phyloP scores from a whole-genome alignment of 148 eudicot species.

The Chenopodium quinoa region DNA sequence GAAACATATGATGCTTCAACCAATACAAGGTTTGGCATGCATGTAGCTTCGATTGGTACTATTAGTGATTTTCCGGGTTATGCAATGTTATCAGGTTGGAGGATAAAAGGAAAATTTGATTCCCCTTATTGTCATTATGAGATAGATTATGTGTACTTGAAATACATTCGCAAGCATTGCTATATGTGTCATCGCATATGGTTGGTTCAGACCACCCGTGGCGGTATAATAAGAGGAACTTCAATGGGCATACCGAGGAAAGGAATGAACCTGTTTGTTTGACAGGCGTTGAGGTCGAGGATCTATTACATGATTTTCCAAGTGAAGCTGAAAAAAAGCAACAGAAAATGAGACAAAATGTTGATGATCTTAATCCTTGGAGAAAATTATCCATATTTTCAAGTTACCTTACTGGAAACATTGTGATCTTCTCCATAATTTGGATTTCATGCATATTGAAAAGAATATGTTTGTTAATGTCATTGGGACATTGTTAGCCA shows the following conservation, averaged over 20 bases:
- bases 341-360: not conserved
- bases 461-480: not conserved
- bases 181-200: slow-evolving; percentile 4
- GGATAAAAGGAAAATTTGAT: not conserved
- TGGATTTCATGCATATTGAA: slow-evolving; percentile 6
- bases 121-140: slow-evolving; percentile 11
- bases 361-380: not conserved
- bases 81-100: not conserved
- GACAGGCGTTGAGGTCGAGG: not conserved
- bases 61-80: too few species aligned
- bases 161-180: not conserved
- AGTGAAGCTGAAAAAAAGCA: not conserved
- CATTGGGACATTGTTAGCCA: not conserved
- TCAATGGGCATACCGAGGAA: not conserved
- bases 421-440: not conserved
- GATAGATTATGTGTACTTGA: not conserved
- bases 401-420: not conserved
- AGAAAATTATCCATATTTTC: not conserved
- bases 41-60: not conserved
- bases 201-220: not conserved
- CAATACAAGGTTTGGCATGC: not conserved
- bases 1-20: slow-evolving; percentile 13
- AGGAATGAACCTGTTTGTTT: not conserved
- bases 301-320: not conserved
- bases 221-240: not conserved